Evolutionary conservation across 495 filamentous ascomycete species (phyloP), one percentile per base, ranked within the genome.

Genomic region (Lepraria neglecta): DNA sequence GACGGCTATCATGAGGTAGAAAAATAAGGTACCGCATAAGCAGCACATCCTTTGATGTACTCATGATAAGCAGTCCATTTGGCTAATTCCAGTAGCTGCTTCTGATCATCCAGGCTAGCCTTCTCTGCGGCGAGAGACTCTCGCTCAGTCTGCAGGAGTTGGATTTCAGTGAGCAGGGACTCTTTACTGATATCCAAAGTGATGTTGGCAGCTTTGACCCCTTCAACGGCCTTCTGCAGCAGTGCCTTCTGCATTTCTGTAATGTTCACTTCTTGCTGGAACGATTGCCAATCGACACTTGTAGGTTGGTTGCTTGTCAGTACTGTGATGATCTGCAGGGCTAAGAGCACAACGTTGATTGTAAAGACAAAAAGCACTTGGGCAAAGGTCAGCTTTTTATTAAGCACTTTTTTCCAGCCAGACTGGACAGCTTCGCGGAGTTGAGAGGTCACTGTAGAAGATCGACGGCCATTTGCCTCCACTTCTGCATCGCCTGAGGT

Each of bases 41-140:
- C 51, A 24, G 51, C 51, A 31, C 51, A 54, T 54, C 51, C 51
- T 17, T 24, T 31, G 27, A 54, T 17, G 27, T 54, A 54, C 27
- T 54, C 51, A 31, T 54, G 51, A 5, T 24, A 54, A 30, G 51
- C 51, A 54, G 24, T 54, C n/a, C 51, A 54, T 54, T 54, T 54
- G 51, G 51, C 51, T 28, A 54, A 7, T 15, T 54, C 51, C 51
- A 54, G 27, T 5, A 30, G 14, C 51, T 54, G 51, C 51, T 54
- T 54, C 5, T 54, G 51, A 17, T 28, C 15, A 30, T 54, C 27
- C 15, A 54, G 51, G 24, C 33, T 31, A 5, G 33, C 15, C 33
- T 54, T 54, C 51, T 54, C 51, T 31, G 17, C 17, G 12, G 27
- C 51, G n/a, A 54, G 15, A 24, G 51, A 54, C 17, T 17, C 51